Evolutionary conservation across 2,329 filamentous ascomycete species (phyloP).

Genomic region (Aspergillus viridinutans): DNA sequence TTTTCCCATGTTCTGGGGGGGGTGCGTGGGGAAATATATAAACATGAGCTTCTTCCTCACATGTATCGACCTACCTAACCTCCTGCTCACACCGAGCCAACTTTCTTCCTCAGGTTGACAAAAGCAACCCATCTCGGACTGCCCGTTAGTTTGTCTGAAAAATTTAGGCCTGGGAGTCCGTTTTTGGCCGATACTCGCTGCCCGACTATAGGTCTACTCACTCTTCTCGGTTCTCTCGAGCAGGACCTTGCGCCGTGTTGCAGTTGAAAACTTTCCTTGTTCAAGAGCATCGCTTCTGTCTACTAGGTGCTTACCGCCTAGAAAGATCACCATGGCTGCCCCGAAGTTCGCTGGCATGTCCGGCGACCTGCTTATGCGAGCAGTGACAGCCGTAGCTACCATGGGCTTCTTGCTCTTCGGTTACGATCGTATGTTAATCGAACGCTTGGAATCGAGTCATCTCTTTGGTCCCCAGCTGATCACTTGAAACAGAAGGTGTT

Average conservation of each 20-base stretch:
- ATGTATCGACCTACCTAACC: no score
- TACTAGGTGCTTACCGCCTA: background rate
- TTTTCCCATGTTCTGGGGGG: background rate
- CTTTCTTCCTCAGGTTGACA: no score
- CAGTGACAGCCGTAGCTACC: conserved; percentile 59
- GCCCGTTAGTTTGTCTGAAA: no score
- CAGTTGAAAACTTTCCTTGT: no score
- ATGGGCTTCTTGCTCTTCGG: conserved; percentile 61
- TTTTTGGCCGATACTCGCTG: no score
- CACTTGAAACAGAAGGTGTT: conserved; percentile 28
- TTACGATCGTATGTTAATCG: conserved; percentile 46
- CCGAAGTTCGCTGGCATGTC: background rate
- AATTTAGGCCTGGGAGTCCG: no score
- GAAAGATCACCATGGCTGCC: background rate
- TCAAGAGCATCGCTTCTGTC: no score
- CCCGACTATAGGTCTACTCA: no score
- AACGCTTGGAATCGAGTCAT: background rate
- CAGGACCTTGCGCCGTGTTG: no score
- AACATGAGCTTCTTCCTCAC: background rate
- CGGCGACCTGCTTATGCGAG: conserved; percentile 8
- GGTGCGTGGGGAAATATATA: background rate
- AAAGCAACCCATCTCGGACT: no score
- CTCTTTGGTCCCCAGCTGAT: background rate
- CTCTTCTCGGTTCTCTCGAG: no score
- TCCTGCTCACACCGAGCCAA: no score